phyloP scores from a whole-genome alignment of 257 asterid species.

The Jasminum sambac region DNA sequence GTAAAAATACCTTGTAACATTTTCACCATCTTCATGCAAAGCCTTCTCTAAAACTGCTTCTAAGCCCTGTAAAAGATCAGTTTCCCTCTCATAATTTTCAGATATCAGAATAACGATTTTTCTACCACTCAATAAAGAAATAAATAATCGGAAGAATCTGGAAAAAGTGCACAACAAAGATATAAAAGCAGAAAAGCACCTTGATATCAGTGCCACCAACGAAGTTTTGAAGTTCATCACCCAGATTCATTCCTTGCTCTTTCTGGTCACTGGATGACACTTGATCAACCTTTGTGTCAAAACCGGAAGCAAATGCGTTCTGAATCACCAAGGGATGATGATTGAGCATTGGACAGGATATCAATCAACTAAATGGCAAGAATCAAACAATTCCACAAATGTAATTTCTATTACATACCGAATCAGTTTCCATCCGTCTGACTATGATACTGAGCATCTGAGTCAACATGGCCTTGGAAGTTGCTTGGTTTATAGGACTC shows the following conservation, averaged over 20 bases:
- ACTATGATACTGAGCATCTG: constrained; percentile 90
- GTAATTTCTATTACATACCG: constrained; percentile 45
- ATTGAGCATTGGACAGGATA: neutral
- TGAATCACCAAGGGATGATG: constrained; percentile 38
- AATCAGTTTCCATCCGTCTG: constrained; percentile 87
- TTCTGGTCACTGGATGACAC: constrained; percentile 55
- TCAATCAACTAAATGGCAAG: constrained; percentile 11
- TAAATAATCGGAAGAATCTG: neutral
- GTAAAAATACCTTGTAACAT: constrained; percentile 66
- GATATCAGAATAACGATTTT: constrained; percentile 19
- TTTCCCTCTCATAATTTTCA: constrained; percentile 25
- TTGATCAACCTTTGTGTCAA: constrained; percentile 51
- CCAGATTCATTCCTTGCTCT: constrained; percentile 45
- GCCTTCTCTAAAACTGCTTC: constrained; percentile 99
- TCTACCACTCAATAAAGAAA: constrained; percentile 23
- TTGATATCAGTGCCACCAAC: constrained; percentile 90
- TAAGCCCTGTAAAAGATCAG: constrained; percentile 60
- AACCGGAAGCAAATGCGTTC: constrained; percentile 49
- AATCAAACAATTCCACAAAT: constrained; percentile 22
- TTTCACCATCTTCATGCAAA: constrained; percentile 90
- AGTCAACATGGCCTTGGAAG: constrained; percentile 94
- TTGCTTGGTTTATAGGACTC: constrained; percentile 97
- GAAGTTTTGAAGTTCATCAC: constrained; percentile 61
- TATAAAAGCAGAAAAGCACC: constrained; percentile 41
- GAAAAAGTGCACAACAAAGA: constrained; percentile 5